These are phyloP conservation scores for Fragilaria crotonensis DNA, from an alignment of 108 stramenopile genomes.

Conservation along the genomic window DNA sequence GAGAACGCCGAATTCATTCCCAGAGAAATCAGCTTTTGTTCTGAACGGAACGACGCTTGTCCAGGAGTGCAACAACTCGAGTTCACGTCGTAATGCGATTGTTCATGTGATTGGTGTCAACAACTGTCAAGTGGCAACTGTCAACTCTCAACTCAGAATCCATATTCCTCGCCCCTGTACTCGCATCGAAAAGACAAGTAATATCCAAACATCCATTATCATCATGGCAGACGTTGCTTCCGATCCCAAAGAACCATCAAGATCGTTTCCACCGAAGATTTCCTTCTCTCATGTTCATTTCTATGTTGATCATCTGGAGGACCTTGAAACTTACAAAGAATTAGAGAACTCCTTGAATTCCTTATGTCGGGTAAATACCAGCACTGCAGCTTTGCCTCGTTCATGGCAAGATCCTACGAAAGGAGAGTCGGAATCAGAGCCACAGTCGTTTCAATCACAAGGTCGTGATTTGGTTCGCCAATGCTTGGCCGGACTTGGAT, in stretches of 20 bases:
- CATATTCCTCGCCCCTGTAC: neutral
- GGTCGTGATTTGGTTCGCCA: conserved; percentile 72
- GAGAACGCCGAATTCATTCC: neutral
- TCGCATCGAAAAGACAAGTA: neutral
- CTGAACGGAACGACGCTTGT: neutral
- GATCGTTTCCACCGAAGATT: conserved; percentile 1
- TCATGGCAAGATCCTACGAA: conserved; percentile 4
- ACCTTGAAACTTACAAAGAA: conserved; percentile 51
- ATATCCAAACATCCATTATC: neutral
- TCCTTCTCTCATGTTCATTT: conserved; percentile 76
- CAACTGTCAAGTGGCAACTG: neutral
- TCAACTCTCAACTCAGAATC: neutral
- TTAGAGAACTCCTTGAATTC: conserved; percentile 45
- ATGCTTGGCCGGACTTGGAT: conserved; percentile 73
- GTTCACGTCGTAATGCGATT: neutral
- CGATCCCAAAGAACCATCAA: neutral
- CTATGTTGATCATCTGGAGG: conserved; percentile 49
- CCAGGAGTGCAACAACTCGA: neutral
- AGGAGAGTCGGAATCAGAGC: neutral
- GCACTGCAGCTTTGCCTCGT: conserved; percentile 1
- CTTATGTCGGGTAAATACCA: no score
- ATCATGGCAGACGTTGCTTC: neutral
- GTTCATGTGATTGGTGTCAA: neutral
- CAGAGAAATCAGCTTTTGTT: neutral
- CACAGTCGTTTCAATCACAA: conserved; percentile 35